phyloP scores from a whole-genome alignment of 1,139 yeast genomes.

The Protomyces macrosporus region DNA sequence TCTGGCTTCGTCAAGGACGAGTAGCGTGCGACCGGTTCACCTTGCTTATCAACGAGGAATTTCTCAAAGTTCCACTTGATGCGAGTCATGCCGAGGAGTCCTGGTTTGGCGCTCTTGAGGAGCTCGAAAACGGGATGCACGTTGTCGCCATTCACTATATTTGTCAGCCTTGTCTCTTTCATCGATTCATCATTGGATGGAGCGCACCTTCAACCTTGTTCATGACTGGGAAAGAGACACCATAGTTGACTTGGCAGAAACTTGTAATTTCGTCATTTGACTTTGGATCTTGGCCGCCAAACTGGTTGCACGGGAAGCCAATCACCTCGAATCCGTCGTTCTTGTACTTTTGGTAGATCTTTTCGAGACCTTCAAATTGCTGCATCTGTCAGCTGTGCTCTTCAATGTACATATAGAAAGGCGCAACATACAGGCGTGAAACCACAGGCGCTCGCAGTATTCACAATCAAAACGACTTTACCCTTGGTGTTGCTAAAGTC shows the following conservation, averaged over 20 bases:
- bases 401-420: neutral
- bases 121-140: conserved; percentile 76
- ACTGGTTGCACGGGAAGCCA: conserved; percentile 93
- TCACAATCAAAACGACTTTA: conserved; percentile 83
- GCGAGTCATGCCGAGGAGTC: conserved; percentile 15
- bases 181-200: neutral
- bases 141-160: conserved; percentile 66
- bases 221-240: conserved; percentile 64
- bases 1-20: conserved; percentile 64
- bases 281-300: conserved; percentile 82
- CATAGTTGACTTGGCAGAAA: conserved; percentile 56
- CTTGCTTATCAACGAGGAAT: conserved; percentile 65
- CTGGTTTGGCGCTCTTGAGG: conserved; percentile 55
- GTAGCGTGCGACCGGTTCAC: conserved; percentile 67
- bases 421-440: neutral
- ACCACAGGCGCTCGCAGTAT: conserved; percentile 74
- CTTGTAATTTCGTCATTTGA: conserved; percentile 57
- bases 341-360: conserved; percentile 68
- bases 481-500: conserved; percentile 70
- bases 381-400: conserved; percentile 33
- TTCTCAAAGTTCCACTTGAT: conserved; percentile 23
- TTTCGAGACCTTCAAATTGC: conserved; percentile 82
- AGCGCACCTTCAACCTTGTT: conserved; percentile 55
- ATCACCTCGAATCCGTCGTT: conserved; percentile 70
- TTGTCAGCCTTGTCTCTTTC: no score